Base-by-base conservation (phyloP, 352 stramenopile genomes). In the Phytophthora sojae region DNA sequence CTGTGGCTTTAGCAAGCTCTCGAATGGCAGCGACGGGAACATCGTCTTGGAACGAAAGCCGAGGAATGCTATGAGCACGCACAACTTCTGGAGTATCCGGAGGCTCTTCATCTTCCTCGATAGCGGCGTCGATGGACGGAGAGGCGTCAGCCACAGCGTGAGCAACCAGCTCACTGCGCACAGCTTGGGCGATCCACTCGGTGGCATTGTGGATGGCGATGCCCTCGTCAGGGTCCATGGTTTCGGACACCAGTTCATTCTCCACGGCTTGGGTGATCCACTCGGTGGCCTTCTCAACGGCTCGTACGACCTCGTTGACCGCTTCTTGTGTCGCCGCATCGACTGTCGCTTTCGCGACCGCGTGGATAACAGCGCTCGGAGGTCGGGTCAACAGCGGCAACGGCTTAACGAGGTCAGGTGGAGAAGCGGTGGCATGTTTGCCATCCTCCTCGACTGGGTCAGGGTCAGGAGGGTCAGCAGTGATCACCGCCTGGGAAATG, bases 341-440 rank as follows among this genome's bases (percentile, higher is more conserved):
- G n/a, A 71, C 63, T 60, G 67, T 61, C 5, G 50, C 49, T 66
- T 63, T 71, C 3, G 74, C 74, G 39, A 76, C 47, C 19, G 50
- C 39, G 45, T 68, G 55, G 25, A 79, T 65, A 30, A 21, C 15
- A 61, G 23, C 49, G 23, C 39, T 73, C 42, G 64, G n/a, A 19
- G 53, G 9, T 39, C 29, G 45, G 15, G 7, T 29, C 15, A 49
- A 17, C 21, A 32, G 15, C 4, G 32, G 53, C 30, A 57, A 39
- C 2, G 7, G 32, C 9, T 39, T 14, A 39, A 47, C 14, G 29
- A 11, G 12, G 37, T 39, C 12, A 26, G 35, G 14, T 6, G 32
- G n/a, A n/a, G 26, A 45, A 25, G 14, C 15, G n/a, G 39, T 29
- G 15, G 57, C 7, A 35, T 23, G 30, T 12, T 47, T 15, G 19